Percentiles rank a stretch among this genome's conserved stretches.
Conservation (phyloP, 345 rosid genomes). For the Kernera saxatilis region DNA sequence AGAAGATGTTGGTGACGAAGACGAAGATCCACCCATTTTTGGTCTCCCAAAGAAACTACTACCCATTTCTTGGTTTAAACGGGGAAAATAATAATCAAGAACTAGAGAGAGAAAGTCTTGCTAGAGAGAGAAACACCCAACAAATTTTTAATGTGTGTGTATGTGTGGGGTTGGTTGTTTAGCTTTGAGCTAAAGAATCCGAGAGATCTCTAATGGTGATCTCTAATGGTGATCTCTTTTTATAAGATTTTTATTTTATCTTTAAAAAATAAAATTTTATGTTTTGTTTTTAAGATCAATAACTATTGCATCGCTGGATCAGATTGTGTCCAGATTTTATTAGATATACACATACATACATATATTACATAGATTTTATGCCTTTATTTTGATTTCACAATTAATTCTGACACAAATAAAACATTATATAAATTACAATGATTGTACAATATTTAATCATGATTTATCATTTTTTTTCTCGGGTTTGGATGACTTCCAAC, state of each 20-base stretch:
- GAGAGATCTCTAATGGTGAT: slow-evolving; percentile 44
- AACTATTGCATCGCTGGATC: slow-evolving; percentile 94
- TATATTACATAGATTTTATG: slow-evolving; percentile 61
- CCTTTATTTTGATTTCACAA: slow-evolving; percentile 29
- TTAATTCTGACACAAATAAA: slow-evolving; percentile 13
- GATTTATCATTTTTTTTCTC: not conserved
- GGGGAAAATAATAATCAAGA: not conserved
- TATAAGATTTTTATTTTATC: slow-evolving; percentile 18
- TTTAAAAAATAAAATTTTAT: not conserved
- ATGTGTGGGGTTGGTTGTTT: slow-evolving; percentile 17
- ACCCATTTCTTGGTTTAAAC: slow-evolving; percentile 41
- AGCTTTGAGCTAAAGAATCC: slow-evolving; percentile 33
- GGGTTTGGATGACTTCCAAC: slow-evolving; percentile 13
- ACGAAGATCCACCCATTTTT: slow-evolving; percentile 44
- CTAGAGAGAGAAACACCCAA: slow-evolving; percentile 19
- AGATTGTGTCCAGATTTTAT: slow-evolving; percentile 71
- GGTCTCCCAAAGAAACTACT: slow-evolving; percentile 72
- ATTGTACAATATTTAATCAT: slow-evolving; percentile 20
- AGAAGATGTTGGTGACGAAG: slow-evolving; percentile 22
- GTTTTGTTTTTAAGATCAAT: slow-evolving; percentile 34
- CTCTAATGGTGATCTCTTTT: too few relatives aligned
- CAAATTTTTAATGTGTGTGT: slow-evolving; percentile 12
- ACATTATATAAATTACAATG: slow-evolving; percentile 6
- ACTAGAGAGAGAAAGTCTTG: slow-evolving; percentile 21
- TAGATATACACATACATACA: slow-evolving; percentile 32